Percentiles rank a stretch among this genome's conserved stretches.
These are phyloP conservation scores for Hymenoscyphus fructigenus DNA, from an alignment of 2,329 filamentous ascomycete genomes.

Conservation along the genomic window DNA sequence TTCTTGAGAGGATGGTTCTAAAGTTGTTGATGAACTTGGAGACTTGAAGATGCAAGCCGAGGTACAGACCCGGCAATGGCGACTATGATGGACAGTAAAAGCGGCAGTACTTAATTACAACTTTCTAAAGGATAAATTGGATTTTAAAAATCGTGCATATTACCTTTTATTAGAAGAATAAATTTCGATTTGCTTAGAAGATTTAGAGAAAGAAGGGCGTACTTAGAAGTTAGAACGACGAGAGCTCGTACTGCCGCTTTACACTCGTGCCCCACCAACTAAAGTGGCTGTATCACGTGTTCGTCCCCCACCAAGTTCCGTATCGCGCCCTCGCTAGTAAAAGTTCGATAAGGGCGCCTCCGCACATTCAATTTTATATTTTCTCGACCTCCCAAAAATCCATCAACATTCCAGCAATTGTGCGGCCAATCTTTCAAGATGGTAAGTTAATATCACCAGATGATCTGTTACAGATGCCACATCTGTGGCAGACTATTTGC, in stretches of 20 bases:
- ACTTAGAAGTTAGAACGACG: no score
- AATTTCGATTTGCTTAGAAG: no score
- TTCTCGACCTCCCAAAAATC: slow-evolving; percentile 38
- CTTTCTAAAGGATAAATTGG: no score
- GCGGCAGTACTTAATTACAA: no score
- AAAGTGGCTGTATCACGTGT: neutral
- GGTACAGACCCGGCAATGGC: neutral
- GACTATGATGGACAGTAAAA: neutral
- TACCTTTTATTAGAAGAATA: no score
- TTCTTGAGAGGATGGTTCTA: neutral
- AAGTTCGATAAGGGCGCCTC: no score
- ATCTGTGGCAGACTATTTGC: slow-evolving; percentile 6
- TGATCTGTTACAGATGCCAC: slow-evolving; percentile 19
- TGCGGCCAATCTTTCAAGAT: slow-evolving; percentile 56
- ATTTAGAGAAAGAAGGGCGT: no score
- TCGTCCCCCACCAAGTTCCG: neutral
- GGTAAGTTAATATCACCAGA: slow-evolving; percentile 56
- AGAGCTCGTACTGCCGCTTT: neutral
- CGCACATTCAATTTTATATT: slow-evolving; percentile 12
- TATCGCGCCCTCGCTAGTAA: neutral
- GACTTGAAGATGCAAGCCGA: neutral
- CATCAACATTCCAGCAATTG: slow-evolving; percentile 43
- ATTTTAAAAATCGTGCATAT: no score
- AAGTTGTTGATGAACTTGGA: neutral
- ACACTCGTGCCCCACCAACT: slow-evolving; percentile 10